These are phyloP conservation scores for Bryoerythrophyllum caledonicum DNA, from an alignment of 225 moss, liverwort and hornwort genomes.

Conservation along the genomic window DNA sequence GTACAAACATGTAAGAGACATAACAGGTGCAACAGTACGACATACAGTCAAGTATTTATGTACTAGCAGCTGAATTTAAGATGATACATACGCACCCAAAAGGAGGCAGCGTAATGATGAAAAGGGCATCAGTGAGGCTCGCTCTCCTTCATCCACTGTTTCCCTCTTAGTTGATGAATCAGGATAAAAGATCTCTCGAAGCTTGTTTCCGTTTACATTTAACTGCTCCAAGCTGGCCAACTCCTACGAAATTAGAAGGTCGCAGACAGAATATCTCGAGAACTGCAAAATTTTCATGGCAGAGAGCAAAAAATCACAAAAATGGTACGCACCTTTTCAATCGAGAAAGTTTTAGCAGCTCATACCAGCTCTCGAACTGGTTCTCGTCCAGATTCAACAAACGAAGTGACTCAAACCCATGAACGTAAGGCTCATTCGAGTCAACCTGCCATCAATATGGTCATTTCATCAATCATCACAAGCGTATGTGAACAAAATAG, in stretches of 20 bases:
- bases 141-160: constrained; percentile 18
- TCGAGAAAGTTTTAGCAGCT: constrained; percentile 82
- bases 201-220: constrained; percentile 79
- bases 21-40: constrained; percentile 7
- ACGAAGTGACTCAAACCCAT: constrained; percentile 80
- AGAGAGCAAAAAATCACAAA: constrained; percentile 8
- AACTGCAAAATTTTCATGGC: background rate
- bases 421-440: constrained; percentile 41
- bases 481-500: background rate
- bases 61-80: background rate
- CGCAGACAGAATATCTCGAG: constrained; percentile 16
- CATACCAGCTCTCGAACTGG: constrained; percentile 69
- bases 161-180: constrained; percentile 21
- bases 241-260: constrained; percentile 4
- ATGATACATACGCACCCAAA: constrained; percentile 53
- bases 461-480: constrained; percentile 21
- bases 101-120: constrained; percentile 65
- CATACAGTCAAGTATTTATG: background rate
- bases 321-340: constrained; percentile 71
- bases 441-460: constrained; percentile 48
- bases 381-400: constrained; percentile 94
- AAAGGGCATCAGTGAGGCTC: constrained; percentile 38
- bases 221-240: constrained; percentile 91
- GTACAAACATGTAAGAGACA: background rate
- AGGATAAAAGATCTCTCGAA: constrained; percentile 61